These are phyloP conservation scores for Polyplosphaeria fusca DNA, from an alignment of 495 filamentous ascomycete genomes.

Conservation along the genomic window DNA sequence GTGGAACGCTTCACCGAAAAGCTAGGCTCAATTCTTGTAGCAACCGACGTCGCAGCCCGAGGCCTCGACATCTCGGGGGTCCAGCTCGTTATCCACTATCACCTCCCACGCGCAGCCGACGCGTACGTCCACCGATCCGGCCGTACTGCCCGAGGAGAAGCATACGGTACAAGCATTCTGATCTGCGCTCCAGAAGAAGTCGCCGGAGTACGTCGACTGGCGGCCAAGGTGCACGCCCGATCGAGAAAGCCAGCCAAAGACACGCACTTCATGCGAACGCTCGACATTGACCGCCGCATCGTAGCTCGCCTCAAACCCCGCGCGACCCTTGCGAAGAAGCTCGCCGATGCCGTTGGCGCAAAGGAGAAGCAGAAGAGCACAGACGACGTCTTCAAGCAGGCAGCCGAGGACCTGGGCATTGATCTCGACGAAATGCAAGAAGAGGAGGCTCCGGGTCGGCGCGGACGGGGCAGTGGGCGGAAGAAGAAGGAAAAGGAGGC, in stretches of 20 bases:
- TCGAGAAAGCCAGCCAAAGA: constrained; percentile 44
- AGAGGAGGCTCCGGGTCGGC: constrained; percentile 53
- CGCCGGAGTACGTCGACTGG: constrained; percentile 72
- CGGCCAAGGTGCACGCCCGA: constrained; percentile 75
- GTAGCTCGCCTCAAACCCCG: constrained; percentile 72
- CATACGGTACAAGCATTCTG: constrained; percentile 73
- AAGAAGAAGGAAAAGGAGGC: constrained; percentile 72
- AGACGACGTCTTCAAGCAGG: constrained; percentile 76
- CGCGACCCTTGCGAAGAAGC: constrained; percentile 70
- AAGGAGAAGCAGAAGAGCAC: constrained; percentile 82
- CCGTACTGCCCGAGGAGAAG: constrained; percentile 81
- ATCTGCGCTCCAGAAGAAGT: constrained; percentile 92
- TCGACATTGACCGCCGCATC: constrained; percentile 79
- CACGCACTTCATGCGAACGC: constrained; percentile 61
- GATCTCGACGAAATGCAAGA: constrained; percentile 90
- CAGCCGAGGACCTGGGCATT: constrained; percentile 90
- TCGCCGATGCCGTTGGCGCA: constrained; percentile 76
- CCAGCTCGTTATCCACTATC: constrained; percentile 87
- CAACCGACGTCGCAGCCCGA: constrained; percentile 94
- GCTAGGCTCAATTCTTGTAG: constrained; percentile 70
- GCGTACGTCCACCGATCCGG: constrained; percentile 94
- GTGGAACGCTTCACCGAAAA: constrained; percentile 76
- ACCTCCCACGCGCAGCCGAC: constrained; percentile 87
- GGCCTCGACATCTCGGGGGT: constrained; percentile 91
- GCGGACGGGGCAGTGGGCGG: constrained; percentile 63